Base-by-base conservation (phyloP, 169 alveolate genomes). In the Plasmodium gaboni region DNA sequence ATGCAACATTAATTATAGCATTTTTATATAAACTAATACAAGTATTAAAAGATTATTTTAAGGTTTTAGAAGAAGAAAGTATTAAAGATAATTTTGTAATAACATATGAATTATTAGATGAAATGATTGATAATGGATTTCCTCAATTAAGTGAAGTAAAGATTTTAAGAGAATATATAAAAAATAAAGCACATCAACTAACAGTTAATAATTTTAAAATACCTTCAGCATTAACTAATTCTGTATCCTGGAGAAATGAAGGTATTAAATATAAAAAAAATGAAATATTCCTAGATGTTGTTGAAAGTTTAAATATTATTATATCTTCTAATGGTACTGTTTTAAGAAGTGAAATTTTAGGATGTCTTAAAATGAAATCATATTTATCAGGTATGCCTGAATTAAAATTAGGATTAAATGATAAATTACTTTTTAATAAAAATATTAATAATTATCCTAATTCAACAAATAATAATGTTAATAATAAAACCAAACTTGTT, bases 351-450 rank as follows among this genome's bases (percentile, higher is more conserved):
- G 99, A 99, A 90, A 98, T 99, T 57, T 87, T 98, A 48, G 99
- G 99, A 8, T 94, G 97, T 24, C 95, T 99, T 48, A 96, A 97
- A 87, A 97, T 98, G 99, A 98, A 98, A 94, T 93, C 98, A 24
- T 97, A 95, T 92, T 97, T 99, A 38, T 96, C 99, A 61, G 99
- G 99, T 17, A 99, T 99, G 99, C 99, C 99, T 6, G 99, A 98
- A 91, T 96, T 98, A 59, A 98, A 97, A 95, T 96, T 98, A 38
- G 99, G 99, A 13, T 93, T 99, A 53, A 99, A 99, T 88, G 99
- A 99, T 94, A 98, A 96, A 93, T 92, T 95, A 46, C 89, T 96
- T 44, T 93, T 96, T 72, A 97, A 95, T 71, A 87, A 44, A 70
- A 92, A 94, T 44, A 13, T 78, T 13, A 92, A 91, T 17, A 42